phyloP scores from a whole-genome alignment of 352 stramenopile genomes.

The Pythium phragmitis region DNA sequence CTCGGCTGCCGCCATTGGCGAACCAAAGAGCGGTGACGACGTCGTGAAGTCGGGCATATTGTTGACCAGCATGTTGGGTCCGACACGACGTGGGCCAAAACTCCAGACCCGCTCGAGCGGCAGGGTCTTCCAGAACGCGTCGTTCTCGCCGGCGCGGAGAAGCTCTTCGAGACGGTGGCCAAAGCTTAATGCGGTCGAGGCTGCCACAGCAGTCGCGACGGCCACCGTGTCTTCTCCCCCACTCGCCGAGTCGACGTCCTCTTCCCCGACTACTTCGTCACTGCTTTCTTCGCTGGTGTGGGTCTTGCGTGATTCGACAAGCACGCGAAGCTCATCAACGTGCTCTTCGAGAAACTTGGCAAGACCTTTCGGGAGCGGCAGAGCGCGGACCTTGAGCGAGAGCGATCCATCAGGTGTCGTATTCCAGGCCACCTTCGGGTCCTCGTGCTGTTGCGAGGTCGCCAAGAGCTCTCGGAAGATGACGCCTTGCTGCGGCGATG shows the following conservation, averaged over 20 bases:
- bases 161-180: constrained; percentile 43
- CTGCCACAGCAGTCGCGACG: not conserved
- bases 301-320: constrained; percentile 29
- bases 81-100: constrained; percentile 67
- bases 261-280: not conserved
- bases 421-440: constrained; percentile 41
- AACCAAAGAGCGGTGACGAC: constrained; percentile 12
- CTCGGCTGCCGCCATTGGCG: not conserved
- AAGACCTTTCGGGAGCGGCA: constrained; percentile 68
- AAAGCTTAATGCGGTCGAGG: constrained; percentile 23
- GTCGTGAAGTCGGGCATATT: constrained; percentile 47
- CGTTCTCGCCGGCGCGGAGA: constrained; percentile 41
- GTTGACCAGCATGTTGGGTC: constrained; percentile 79
- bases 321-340: constrained; percentile 43
- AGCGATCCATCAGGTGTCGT: constrained; percentile 71
- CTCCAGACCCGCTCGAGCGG: constrained; percentile 64
- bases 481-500: constrained; percentile 62
- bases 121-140: constrained; percentile 56
- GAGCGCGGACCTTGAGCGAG: constrained; percentile 70
- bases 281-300: constrained; percentile 1
- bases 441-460: constrained; percentile 16
- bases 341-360: constrained; percentile 78
- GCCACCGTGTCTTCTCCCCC: constrained; percentile 2
- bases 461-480: constrained; percentile 70
- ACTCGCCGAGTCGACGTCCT: constrained; percentile 11